These are phyloP conservation scores for Trifolium repens DNA, from an alignment of 306 rosid species.

Conservation along the genomic window DNA sequence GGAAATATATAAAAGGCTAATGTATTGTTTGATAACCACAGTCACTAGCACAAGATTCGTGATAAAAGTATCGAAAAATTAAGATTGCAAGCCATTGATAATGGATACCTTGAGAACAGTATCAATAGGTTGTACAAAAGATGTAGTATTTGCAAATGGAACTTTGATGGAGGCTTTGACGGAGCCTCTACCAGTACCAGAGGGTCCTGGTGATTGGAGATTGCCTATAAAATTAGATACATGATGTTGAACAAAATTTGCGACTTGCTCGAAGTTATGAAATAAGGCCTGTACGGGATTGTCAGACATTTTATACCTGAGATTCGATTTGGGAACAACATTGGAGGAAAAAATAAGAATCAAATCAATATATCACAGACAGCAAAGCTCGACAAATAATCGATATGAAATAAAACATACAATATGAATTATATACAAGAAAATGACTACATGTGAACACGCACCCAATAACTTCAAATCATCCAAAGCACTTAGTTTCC, in stretches of 20 bases:
- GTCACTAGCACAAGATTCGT: background rate
- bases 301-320: conserved; percentile 59
- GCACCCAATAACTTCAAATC: background rate
- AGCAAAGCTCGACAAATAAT: background rate
- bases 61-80: background rate
- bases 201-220: conserved; percentile 35
- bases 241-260: conserved; percentile 66
- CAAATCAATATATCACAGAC: conserved; percentile 15
- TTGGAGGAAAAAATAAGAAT: conserved; percentile 9
- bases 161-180: conserved; percentile 46
- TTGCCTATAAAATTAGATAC: conserved; percentile 55
- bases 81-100: background rate
- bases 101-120: conserved; percentile 54
- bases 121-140: conserved; percentile 46
- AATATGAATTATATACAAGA: background rate
- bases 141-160: conserved; percentile 31
- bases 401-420: background rate
- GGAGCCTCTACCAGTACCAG: conserved; percentile 33
- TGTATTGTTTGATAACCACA: background rate
- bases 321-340: background rate
- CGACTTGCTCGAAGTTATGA: conserved; percentile 54
- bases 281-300: conserved; percentile 58
- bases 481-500: background rate
- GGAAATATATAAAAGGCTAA: background rate
- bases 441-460: background rate